Base-by-base conservation (phyloP, 805 yeast genomes). In the Cyberlindnera petersonii region DNA sequence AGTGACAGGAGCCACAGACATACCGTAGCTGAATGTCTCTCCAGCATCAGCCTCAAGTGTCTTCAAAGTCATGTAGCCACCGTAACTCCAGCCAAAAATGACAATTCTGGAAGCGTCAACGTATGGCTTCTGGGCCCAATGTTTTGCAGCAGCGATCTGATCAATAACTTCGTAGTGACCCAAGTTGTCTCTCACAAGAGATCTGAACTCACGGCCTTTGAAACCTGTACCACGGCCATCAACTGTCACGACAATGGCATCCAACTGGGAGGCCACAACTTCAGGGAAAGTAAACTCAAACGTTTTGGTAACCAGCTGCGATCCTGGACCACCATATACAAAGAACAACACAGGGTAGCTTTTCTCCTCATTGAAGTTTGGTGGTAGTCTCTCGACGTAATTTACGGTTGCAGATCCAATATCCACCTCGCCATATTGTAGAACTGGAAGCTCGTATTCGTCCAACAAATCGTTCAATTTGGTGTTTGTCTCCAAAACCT, bases 11-110 rank as follows among this genome's bases (percentile, higher is more conserved):
- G 98, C 98, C 18, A 93, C 98, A 0, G 98, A 82, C 73, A 88
- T 79, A 9, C 98, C 98, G 59, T 79, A 93, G 42, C 76, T 76
- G 71, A 93, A 89, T 13, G 79, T 75, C 26, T 75, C 65, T 14
- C 87, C 86, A 3, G 69, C 71, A 61, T 93, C 98, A 17, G 71
- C 69, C 61, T 93, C 98, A 33, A 93, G 65, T 0, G 95, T 83
- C 63, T 89, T 93, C 51, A 93, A 71, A 0, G 98, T 88, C 71
- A 87, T 74, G 58, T 77, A 93, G 0, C 98, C 98, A 33, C 98
- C 98, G 58, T 91, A 93, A 17, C 95, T 85, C 98, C 98, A 93
- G 8, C 98, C 98, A 91, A 97, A 93, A 39, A 91, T 76, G 0
- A 95, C 94, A 10, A 86, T 79, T 44, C 76, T 73, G 4, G 71